Percentiles rank a stretch among this genome's conserved stretches.
Conservation (phyloP, 2,329 filamentous ascomycete species). For the Phoma sp. region DNA sequence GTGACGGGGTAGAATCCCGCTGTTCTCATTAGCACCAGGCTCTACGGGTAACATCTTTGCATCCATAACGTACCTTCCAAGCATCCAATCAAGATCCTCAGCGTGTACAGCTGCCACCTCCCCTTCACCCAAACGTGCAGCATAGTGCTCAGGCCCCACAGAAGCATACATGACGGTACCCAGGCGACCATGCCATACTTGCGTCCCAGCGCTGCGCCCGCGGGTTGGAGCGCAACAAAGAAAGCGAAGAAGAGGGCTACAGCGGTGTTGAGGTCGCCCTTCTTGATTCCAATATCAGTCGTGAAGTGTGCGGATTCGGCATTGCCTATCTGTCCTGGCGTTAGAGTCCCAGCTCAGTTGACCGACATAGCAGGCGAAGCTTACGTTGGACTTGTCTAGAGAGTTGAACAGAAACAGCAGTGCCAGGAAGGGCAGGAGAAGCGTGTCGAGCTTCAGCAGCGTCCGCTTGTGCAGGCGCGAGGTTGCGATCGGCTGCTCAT, state of each 20-base stretch:
- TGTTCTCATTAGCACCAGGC: conserved; percentile 29
- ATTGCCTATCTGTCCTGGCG: conserved; percentile 53
- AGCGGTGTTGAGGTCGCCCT: conserved; percentile 61
- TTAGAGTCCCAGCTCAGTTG: background rate
- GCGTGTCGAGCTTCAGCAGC: conserved; percentile 56
- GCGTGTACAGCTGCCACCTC: conserved; percentile 55
- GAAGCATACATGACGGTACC: conserved; percentile 64
- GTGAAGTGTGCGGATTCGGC: conserved; percentile 66
- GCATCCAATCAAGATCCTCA: conserved; percentile 55
- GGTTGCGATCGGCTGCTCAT: conserved; percentile 1
- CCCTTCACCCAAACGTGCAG: conserved; percentile 55
- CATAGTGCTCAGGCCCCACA: conserved; percentile 59
- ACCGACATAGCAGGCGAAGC: too few species aligned
- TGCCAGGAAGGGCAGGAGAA: conserved; percentile 59
- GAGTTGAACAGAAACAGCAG: conserved; percentile 60
- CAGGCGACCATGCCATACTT: conserved; percentile 62
- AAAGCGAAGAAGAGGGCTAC: conserved; percentile 64
- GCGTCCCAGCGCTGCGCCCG: conserved; percentile 63
- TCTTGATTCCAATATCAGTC: conserved; percentile 58
- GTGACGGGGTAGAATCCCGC: conserved; percentile 66
- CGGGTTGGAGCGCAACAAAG: conserved; percentile 64
- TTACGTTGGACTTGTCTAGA: conserved; percentile 58
- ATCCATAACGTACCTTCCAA: conserved; percentile 49
- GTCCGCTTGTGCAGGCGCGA: conserved; percentile 43
- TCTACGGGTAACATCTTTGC: background rate